Conservation (phyloP, 148 eudicot species). For the Rhododendron vialii region DNA sequence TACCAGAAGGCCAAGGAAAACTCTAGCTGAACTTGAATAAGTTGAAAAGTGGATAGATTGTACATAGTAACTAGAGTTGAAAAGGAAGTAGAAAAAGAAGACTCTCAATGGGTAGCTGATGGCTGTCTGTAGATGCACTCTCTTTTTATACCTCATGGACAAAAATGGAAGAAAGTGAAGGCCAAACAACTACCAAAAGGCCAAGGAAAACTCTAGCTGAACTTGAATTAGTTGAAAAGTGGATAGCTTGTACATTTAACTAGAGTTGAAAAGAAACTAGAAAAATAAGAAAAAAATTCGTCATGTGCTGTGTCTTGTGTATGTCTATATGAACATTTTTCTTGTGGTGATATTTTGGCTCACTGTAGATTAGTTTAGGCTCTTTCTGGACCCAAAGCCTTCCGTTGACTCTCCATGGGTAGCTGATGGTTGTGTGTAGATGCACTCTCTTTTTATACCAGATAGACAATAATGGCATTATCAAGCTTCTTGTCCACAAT, state of each 20-base stretch:
- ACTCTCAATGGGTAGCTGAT: not conserved
- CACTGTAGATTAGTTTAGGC: not conserved
- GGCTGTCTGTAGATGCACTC: not conserved
- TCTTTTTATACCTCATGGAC: not conserved
- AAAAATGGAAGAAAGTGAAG: not conserved
- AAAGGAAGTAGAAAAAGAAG: not conserved
- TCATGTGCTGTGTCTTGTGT: not conserved
- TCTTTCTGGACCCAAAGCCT: not conserved
- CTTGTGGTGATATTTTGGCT: not conserved
- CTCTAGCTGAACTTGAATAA: not conserved
- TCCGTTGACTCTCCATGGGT: not conserved
- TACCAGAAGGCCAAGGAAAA: not conserved
- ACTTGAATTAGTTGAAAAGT: not conserved
- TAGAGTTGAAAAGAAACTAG: not conserved
- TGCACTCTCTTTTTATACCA: not conserved
- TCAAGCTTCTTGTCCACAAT: not conserved
- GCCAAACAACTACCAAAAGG: not conserved
- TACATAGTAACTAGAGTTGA: not conserved
- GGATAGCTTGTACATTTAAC: not conserved
- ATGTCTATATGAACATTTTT: not conserved
- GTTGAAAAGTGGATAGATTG: not conserved
- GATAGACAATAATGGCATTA: not conserved
- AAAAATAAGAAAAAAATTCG: not conserved
- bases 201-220: not conserved
- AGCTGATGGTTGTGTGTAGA: not conserved